These are phyloP conservation scores for Calonectria ilicicola DNA, from an alignment of 2,329 filamentous ascomycete species.

Conservation along the genomic window DNA sequence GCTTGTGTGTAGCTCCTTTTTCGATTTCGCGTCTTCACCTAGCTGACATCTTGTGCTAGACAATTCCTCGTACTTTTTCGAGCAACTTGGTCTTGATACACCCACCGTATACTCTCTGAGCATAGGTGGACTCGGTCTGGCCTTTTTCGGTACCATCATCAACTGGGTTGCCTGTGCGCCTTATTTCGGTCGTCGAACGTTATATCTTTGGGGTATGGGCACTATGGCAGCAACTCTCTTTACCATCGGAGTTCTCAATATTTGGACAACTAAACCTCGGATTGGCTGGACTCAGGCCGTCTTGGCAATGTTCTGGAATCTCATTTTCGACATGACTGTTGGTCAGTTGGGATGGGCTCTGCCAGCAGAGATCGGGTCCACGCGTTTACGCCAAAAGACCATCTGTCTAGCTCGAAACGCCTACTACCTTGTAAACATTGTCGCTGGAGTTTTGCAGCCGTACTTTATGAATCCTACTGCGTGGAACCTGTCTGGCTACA, in stretches of 20 bases:
- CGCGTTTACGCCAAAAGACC: conserved; percentile 47
- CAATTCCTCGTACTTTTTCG: conserved; percentile 56
- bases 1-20: background rate
- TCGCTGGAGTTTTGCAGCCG: conserved; percentile 43
- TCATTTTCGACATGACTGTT: conserved; percentile 51
- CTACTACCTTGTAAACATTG: conserved; percentile 32
- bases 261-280: conserved; percentile 36
- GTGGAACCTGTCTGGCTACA: conserved; percentile 52
- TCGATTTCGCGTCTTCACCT: background rate
- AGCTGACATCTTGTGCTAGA: conserved; percentile 47
- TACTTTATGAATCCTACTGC: conserved; percentile 52
- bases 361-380: conserved; percentile 47
- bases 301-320: conserved; percentile 48
- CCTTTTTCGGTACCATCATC: conserved; percentile 54
- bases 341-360: conserved; percentile 52
- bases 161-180: conserved; percentile 57
- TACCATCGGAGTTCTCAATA: conserved; percentile 56
- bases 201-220: conserved; percentile 58
- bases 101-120: conserved; percentile 48
- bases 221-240: conserved; percentile 53
- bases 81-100: conserved; percentile 48
- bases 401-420: conserved; percentile 46
- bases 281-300: conserved; percentile 49
- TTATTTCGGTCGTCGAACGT: conserved; percentile 56
- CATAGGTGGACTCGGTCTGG: conserved; percentile 54